These are phyloP conservation scores for Cyberlindnera veronae DNA, from an alignment of 805 yeast species.

Conservation along the genomic window DNA sequence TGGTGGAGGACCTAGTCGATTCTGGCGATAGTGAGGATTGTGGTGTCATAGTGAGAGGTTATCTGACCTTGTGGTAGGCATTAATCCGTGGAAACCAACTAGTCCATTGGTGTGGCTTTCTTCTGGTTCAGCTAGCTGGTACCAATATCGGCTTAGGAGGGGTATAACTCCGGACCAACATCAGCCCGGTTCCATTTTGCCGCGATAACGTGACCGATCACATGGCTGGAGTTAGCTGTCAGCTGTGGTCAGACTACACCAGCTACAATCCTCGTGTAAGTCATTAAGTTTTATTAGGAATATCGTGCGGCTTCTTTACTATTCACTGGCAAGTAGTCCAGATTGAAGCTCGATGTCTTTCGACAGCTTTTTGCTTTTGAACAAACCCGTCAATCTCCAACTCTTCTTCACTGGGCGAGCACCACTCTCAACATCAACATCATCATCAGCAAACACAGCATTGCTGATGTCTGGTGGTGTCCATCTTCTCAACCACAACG, in stretches of 20 bases:
- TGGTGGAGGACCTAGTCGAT: too few relatives aligned
- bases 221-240: too few relatives aligned
- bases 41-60: too few relatives aligned
- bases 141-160: too few relatives aligned
- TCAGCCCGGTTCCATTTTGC: too few relatives aligned
- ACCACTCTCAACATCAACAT: slow-evolving; percentile 20
- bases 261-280: neutral
- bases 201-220: too few relatives aligned
- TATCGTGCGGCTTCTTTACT: neutral
- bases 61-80: too few relatives aligned
- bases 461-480: slow-evolving; percentile 29
- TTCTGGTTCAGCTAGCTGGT: too few relatives aligned
- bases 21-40: too few relatives aligned
- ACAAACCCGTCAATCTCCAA: slow-evolving; percentile 13
- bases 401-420: neutral
- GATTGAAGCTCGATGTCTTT: slow-evolving; percentile 22
- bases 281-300: neutral
- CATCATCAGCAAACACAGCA: slow-evolving; percentile 4
- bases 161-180: too few relatives aligned
- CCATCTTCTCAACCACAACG: slow-evolving; percentile 71
- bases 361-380: slow-evolving; percentile 3
- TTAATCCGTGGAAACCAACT: too few relatives aligned
- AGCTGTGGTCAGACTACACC: neutral
- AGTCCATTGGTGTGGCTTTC: too few relatives aligned
- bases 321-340: slow-evolving; percentile 11